Evolutionary conservation across 345 rosid species (phyloP), one percentile per base, ranked within the genome.

Genomic region (Psidium friedrichsthalianum): DNA sequence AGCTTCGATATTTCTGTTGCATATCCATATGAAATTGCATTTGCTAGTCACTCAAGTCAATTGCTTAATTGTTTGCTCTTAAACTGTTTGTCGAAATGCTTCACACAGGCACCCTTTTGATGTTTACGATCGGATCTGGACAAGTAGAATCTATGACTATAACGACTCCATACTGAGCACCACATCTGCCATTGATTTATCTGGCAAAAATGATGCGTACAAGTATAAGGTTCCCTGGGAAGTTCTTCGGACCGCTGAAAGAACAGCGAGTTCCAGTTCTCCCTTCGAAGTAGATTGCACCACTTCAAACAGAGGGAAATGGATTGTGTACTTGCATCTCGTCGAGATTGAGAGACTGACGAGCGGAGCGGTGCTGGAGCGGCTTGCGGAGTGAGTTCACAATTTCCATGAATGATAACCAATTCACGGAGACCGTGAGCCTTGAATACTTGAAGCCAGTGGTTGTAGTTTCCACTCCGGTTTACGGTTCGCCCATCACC

Each of bases 231-330:
- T 64, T 64, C 76, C 76, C 22, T 0, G 11, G 0, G 0, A 16
- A 29, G 76, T 64, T 64, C 76, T 64, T 16, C 0, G 0, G 3
- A 64, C 76, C 0, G 76, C 76, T 64, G 6, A 1, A 64, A 16
- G 42, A 7, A 0, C 11, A 16, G 8, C 32, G 1, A 0, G 4
- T 64, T 21, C 44, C 42, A 1, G 6, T 8, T 15, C 76, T 16
- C 6, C 22, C 11, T 15, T 64, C 22, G 0, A 0, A 3, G 0
- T 64, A 3, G 0, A 0, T 0, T 0, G 11, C 21, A 1, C 0
- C 1, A 1, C 6, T 64, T 64, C 22, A 2, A 64, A 10, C 0
- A 64, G 0, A 36, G n/a, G n/a, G 14, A 53, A 53, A 25, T 53
- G 82, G 86, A 40, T 36, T 36, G 25, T 84, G 15, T 74, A 53